Evolutionary conservation across 2,329 filamentous ascomycete genomes (phyloP).

Genomic region (Aspergillus fumigatiaffinis): DNA sequence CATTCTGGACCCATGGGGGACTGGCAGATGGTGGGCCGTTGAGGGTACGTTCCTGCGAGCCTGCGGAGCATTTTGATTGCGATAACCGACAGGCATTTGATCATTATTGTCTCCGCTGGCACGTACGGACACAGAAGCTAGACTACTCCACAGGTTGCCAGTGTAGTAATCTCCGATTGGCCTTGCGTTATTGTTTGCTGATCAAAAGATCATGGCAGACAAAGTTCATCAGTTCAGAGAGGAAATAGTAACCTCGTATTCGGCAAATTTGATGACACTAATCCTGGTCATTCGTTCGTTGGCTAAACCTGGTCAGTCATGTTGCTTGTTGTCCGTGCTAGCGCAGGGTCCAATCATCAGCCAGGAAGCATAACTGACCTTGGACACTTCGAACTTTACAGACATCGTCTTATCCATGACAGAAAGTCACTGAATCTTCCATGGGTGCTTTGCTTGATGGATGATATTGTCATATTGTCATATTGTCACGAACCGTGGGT

Average conservation of each 20-base stretch:
- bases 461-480: no score
- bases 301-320: no score
- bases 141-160: neutral
- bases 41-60: neutral
- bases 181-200: no score
- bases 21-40: constrained; percentile 1
- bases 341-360: neutral
- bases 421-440: neutral
- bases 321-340: neutral
- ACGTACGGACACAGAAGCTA: neutral
- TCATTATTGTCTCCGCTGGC: neutral
- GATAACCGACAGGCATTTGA: neutral
- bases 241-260: neutral
- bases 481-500: neutral
- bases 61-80: neutral
- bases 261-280: no score
- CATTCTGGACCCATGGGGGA: constrained; percentile 8
- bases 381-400: neutral
- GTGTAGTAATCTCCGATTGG: neutral
- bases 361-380: neutral
- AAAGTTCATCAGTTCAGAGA: neutral
- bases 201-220: no score
- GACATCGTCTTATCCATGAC: no score
- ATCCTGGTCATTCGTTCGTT: no score
- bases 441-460: no score